Evolutionary conservation across 805 yeast genomes (phyloP).

Genomic region (Nakazawaea wickerhamii): DNA sequence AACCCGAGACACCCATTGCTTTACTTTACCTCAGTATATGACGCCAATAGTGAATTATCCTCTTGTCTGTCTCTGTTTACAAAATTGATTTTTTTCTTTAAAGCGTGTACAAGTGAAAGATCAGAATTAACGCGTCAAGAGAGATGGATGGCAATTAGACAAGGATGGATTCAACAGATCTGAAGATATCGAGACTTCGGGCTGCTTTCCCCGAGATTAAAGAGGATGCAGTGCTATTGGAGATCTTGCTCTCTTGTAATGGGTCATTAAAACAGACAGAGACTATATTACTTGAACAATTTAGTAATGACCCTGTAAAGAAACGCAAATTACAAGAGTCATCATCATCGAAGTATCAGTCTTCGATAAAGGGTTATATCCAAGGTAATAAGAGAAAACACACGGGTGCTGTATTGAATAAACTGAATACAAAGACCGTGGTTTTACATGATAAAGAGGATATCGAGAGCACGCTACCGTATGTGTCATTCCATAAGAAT

Average conservation of each 20-base stretch:
- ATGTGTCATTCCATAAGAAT: slow-evolving; percentile 42
- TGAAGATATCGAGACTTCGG: slow-evolving; percentile 32
- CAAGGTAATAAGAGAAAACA: slow-evolving; percentile 2
- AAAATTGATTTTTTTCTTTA: too few species aligned
- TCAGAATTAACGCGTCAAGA: too few species aligned
- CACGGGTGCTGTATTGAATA: not conserved
- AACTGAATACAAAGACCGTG: slow-evolving; percentile 15
- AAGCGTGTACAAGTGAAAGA: too few species aligned
- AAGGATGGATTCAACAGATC: slow-evolving; percentile 24
- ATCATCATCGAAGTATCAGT: slow-evolving; percentile 14
- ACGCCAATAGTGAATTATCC: too few species aligned
- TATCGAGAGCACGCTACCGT: slow-evolving; percentile 44
- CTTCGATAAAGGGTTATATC: slow-evolving; percentile 16
- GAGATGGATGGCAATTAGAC: not conserved
- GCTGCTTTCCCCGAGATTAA: slow-evolving; percentile 39
- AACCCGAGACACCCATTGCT: slow-evolving; percentile 77
- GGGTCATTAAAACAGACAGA: slow-evolving; percentile 45
- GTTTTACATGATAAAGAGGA: slow-evolving; percentile 45
- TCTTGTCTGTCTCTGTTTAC: too few species aligned
- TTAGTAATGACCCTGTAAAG: slow-evolving; percentile 14
- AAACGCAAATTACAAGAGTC: slow-evolving; percentile 4
- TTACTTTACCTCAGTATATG: too few species aligned
- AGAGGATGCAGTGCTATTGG: slow-evolving; percentile 34
- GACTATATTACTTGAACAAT: slow-evolving; percentile 33
- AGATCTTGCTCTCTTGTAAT: slow-evolving; percentile 46